Conservation (phyloP, 2,329 filamentous ascomycete genomes). For the Fusarium siculi region DNA sequence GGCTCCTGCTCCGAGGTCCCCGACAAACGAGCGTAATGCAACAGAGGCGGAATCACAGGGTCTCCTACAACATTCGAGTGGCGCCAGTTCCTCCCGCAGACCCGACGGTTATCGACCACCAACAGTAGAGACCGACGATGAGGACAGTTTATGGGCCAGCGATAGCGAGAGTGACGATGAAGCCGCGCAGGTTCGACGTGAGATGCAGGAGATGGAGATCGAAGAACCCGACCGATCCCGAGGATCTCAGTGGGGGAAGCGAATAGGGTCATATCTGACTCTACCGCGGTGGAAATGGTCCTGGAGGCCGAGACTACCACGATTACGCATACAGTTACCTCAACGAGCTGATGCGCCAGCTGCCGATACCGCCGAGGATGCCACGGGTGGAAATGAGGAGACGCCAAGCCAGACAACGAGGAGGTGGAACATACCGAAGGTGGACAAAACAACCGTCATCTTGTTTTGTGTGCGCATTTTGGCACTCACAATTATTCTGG, state of each 20-base stretch:
- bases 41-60: slow-evolving; percentile 82
- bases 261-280: slow-evolving; percentile 63
- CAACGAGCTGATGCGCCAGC: slow-evolving; percentile 47
- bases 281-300: slow-evolving; percentile 66
- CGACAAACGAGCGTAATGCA: slow-evolving; percentile 67
- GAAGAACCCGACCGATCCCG: slow-evolving; percentile 69
- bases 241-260: slow-evolving; percentile 64
- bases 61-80: slow-evolving; percentile 69
- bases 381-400: slow-evolving; percentile 43
- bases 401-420: slow-evolving; percentile 41
- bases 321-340: slow-evolving; percentile 61
- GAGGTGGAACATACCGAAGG: slow-evolving; percentile 47
- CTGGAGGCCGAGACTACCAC: slow-evolving; percentile 65
- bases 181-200: slow-evolving; percentile 76
- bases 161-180: slow-evolving; percentile 61
- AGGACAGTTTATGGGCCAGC: slow-evolving; percentile 66
- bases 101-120: slow-evolving; percentile 77
- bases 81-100: slow-evolving; percentile 54
- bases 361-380: slow-evolving; percentile 40
- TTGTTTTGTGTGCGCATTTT: slow-evolving; percentile 78
- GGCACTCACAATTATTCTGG: slow-evolving; percentile 78
- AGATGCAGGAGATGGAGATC: slow-evolving; percentile 91
- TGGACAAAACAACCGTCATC: slow-evolving; percentile 58
- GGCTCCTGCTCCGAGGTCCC: slow-evolving; percentile 46
- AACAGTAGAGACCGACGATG: slow-evolving; percentile 81